Evolutionary conservation across 345 rosid species (phyloP).

Genomic region (Aquilaria malaccensis): DNA sequence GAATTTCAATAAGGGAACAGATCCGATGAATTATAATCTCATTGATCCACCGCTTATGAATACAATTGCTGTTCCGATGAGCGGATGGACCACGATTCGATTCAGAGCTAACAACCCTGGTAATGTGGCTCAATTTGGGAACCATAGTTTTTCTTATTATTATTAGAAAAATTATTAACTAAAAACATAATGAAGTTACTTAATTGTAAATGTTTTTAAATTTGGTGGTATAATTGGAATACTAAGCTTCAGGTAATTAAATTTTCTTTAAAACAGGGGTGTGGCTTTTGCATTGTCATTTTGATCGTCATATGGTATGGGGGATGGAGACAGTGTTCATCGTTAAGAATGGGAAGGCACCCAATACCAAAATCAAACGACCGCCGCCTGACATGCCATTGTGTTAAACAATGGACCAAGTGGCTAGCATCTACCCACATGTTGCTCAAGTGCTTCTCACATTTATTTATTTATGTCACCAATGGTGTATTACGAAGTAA

Average conservation of each 20-base stretch:
- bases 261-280: background rate
- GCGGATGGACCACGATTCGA: constrained; percentile 18
- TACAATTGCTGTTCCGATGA: constrained; percentile 8
- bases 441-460: no score
- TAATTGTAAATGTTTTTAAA: background rate
- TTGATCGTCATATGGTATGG: constrained; percentile 39
- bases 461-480: no score
- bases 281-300: constrained; percentile 35
- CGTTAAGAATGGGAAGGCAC: constrained; percentile 22
- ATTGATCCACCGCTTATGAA: constrained; percentile 19
- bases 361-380: constrained; percentile 13
- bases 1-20: constrained; percentile 11
- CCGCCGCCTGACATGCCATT: constrained; percentile 38
- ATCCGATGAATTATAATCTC: constrained; percentile 14
- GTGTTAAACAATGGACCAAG: constrained; percentile 4
- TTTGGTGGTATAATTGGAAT: background rate
- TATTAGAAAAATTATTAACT: no score
- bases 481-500: no score
- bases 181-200: no score
- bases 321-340: constrained; percentile 36
- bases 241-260: background rate
- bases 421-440: no score
- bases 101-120: constrained; percentile 18
- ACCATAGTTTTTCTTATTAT: no score
- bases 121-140: background rate